A percentile compares a stretch with the other conserved stretches of the same genome.
Evolutionary conservation across 805 yeast genomes (phyloP).

Genomic region (Candida ortonii): DNA sequence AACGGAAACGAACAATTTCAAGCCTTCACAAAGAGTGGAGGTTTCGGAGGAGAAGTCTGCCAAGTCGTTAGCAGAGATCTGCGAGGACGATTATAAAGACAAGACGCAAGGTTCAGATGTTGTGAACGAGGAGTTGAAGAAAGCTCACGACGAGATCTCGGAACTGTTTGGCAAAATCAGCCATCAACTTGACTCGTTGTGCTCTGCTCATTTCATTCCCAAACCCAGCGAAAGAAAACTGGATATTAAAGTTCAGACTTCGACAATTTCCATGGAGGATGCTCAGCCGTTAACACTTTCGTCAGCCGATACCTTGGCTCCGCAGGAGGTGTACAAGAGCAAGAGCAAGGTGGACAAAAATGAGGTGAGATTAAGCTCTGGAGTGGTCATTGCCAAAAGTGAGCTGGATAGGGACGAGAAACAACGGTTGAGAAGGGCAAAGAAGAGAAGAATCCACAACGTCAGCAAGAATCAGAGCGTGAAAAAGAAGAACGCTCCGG

Average conservation of each 20-base stretch:
- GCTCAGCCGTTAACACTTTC: conserved; percentile 89
- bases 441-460: conserved; percentile 63
- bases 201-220: conserved; percentile 95
- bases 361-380: conserved; percentile 72
- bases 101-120: conserved; percentile 31
- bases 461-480: conserved; percentile 28
- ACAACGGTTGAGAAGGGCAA: conserved; percentile 81
- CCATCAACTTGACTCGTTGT: conserved; percentile 78
- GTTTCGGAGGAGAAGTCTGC: conserved; percentile 80
- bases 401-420: conserved; percentile 84
- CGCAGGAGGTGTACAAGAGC: conserved; percentile 81
- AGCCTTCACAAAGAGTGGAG: conserved; percentile 52
- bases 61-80: conserved; percentile 86
- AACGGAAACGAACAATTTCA: conserved; percentile 62
- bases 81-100: conserved; percentile 77
- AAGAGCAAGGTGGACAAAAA: conserved; percentile 42
- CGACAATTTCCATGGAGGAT: conserved; percentile 90
- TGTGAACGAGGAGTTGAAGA: conserved; percentile 59
- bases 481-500: conserved; percentile 29
- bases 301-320: conserved; percentile 75
- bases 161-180: conserved; percentile 59
- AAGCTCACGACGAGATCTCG: conserved; percentile 75
- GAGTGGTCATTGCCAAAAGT: conserved; percentile 74
- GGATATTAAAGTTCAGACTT: conserved; percentile 77
- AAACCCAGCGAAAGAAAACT: conserved; percentile 78